Conservation (phyloP, 2,329 filamentous ascomycete genomes). For the Fusarium penzigii region DNA sequence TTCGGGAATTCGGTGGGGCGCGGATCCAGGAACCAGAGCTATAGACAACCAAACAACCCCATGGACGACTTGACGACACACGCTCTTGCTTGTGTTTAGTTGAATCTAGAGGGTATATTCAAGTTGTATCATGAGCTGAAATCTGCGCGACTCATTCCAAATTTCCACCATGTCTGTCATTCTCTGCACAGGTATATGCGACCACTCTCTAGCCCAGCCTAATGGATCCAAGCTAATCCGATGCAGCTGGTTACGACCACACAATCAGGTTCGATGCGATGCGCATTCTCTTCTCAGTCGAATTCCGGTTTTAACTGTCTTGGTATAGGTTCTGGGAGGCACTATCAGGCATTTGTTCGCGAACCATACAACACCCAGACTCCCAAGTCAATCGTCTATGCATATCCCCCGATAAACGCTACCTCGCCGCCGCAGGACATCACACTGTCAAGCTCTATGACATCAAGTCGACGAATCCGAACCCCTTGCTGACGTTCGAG, state of each 20-base stretch:
- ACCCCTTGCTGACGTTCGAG: slow-evolving; percentile 89
- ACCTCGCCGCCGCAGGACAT: slow-evolving; percentile 77
- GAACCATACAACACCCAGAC: slow-evolving; percentile 96
- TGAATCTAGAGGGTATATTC: slow-evolving; percentile 3
- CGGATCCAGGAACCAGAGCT: too few relatives aligned
- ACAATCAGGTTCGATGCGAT: slow-evolving; percentile 53
- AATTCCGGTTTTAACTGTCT: slow-evolving; percentile 13
- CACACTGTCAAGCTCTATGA: slow-evolving; percentile 97
- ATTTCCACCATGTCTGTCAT: slow-evolving; percentile 57
- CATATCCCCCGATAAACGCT: slow-evolving; percentile 97
- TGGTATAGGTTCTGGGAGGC: slow-evolving; percentile 89
- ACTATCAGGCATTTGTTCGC: slow-evolving; percentile 93
- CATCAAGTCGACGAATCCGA: slow-evolving; percentile 97
- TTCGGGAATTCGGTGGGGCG: too few relatives aligned
- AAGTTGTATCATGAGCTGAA: slow-evolving; percentile 26
- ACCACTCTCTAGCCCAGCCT: not conserved
- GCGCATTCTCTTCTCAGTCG: slow-evolving; percentile 7
- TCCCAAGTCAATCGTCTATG: slow-evolving; percentile 98
- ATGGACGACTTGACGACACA: too few relatives aligned
- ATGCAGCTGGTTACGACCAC: slow-evolving; percentile 61
- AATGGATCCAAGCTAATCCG: slow-evolving; percentile 19
- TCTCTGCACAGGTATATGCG: slow-evolving; percentile 58
- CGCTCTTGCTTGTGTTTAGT: slow-evolving; percentile 8
- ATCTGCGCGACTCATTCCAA: slow-evolving; percentile 13
- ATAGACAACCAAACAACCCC: too few relatives aligned